Base-by-base conservation (phyloP, 176 grass and related monocot species). In the Typha latifolia region DNA sequence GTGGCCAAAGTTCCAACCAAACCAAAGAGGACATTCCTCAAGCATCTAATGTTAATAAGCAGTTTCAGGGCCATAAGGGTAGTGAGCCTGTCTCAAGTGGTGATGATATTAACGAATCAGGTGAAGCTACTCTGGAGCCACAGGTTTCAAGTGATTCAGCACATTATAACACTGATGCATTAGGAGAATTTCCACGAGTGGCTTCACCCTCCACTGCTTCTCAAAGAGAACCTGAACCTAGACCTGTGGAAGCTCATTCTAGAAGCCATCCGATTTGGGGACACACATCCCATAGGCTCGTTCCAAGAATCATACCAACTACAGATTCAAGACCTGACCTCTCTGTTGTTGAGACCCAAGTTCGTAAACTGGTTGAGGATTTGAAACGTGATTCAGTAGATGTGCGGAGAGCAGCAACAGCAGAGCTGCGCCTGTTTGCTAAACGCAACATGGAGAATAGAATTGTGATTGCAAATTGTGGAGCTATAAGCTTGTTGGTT, bases 401-500 rank as follows among this genome's bases (percentile, higher is more conserved):
- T 19, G 51, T 62, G 27, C 79, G 70, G 51, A 82, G 82, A 63
- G 62, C 49, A 70, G 84, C 87, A 57, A 72, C 82, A 21, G 62
- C 48, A 75, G 84, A 96, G 77, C 55, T 96, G 12, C 87, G 66
- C 24, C 49, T 84, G 75, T 77, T 86, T 62, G 78, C 91, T 26
- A 91, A 70, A 66, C 77, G 84, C 63, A 87, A 55, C 68, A 79
- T 84, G 82, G 84, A 91, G 56, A 91, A 71, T 61, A 82, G 84
- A 53, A 83, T 83, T 56, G 65, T 73, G 14, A 83, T 96, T 49
- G 77, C 77, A 66, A 86, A 79, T 18, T 77, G 66, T 32, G 80
- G 87, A 49, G 84, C 82, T 16, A 91, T 96, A 81, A 74, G 77
- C 51, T 76, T 80, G 27, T 75, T 88, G n/a, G 84, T 86, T 66